Base-by-base conservation (phyloP, 371 early-diverging fungal genomes). In the Chytridium lagenaria region DNA sequence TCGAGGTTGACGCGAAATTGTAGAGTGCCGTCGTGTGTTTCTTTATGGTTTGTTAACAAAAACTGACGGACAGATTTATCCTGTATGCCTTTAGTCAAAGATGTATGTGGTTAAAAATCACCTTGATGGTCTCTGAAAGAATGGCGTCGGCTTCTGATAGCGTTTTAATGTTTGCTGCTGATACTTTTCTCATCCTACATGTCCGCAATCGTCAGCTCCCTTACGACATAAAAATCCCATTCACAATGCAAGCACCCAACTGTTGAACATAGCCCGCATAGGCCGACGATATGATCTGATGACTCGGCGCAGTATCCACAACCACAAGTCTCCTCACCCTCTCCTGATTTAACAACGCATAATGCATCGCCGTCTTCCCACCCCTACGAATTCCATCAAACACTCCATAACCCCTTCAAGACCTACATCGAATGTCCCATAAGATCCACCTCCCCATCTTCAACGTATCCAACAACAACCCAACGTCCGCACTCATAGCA, bases 381-480 rank as follows among this genome's bases (percentile, higher is more conserved):
- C 98, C 98, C 92, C 91, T 90, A 73, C 36, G 39, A 1, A 57
- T 50, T 33, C 16, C 2, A 69, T 33, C 63, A 16, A 39, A 67
- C 22, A 38, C 26, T 10, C 36, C 23, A 26, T n/a, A 10, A 52
- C 26, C 16, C n/a, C 55, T 52, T 52, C 26, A 66, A 38, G n/a
- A 86, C 92, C 67, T 55, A 78, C 81, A 96, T 95, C 15, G 96
- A 95, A 75, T 97, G 98, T 0, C 98, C 98, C 44, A 97, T 73
- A 22, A 96, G 67, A 28, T 91, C 77, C 0, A 91, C 86, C 0
- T 73, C 67, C 0, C 77, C 16, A 55, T 34, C 38, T 68, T 55
- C 3, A 92, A 89, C 37, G 86, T 79, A 22, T 83, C 64, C 38
- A 94, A 76, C 57, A 93, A 94, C 22, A 74, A 74, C 1, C 76